A percentile compares a stretch with the other conserved stretches of the same genome.
These are phyloP conservation scores for Liquidambar formosana DNA, from an alignment of 164 flowering plant species.

Conservation along the genomic window DNA sequence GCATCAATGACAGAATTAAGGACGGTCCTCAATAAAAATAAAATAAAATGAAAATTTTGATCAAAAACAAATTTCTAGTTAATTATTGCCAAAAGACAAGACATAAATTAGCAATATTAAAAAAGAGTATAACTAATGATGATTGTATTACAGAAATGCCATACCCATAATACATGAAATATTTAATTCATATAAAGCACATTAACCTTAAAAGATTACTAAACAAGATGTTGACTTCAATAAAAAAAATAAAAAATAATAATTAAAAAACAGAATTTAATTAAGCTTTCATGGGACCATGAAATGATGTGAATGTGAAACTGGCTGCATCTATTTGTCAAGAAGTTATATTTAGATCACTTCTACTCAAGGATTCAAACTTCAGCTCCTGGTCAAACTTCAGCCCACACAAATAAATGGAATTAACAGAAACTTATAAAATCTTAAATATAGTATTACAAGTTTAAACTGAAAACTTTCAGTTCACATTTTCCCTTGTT, in stretches of 20 bases:
- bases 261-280: too few relatives aligned
- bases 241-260: too few relatives aligned
- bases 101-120: background rate
- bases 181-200: too few relatives aligned
- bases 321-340: too few relatives aligned
- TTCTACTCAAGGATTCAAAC: background rate
- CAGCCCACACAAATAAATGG: background rate
- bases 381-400: background rate
- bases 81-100: background rate
- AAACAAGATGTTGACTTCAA: too few relatives aligned
- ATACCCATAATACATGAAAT: background rate
- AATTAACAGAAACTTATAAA: background rate
- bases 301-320: too few relatives aligned
- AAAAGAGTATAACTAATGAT: background rate
- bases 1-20: slow-evolving; percentile 16
- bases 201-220: too few relatives aligned
- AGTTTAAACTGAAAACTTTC: too few relatives aligned
- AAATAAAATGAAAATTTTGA: too few relatives aligned
- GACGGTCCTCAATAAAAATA: background rate
- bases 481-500: too few relatives aligned
- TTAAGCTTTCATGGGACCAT: too few relatives aligned
- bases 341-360: background rate
- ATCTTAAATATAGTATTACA: too few relatives aligned
- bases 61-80: background rate
- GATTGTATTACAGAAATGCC: background rate